Percentiles rank a stretch among this genome's conserved stretches.
phyloP scores from a whole-genome alignment of 2,329 filamentous ascomycete genomes.

The Aureobasidium mangrovei region DNA sequence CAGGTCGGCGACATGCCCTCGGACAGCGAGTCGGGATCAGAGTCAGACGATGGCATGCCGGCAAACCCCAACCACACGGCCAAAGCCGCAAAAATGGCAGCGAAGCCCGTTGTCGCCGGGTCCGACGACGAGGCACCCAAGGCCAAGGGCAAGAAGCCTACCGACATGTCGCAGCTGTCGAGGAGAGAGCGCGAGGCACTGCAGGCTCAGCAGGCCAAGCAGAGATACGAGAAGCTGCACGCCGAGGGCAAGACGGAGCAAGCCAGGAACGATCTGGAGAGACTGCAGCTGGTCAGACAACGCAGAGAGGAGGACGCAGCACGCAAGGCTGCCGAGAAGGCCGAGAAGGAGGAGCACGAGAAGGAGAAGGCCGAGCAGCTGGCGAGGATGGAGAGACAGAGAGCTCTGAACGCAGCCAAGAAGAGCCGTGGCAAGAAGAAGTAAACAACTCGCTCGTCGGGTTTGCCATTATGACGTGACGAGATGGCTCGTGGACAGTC shows the following conservation, averaged over 20 bases:
- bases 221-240: constrained; percentile 84
- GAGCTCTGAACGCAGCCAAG: constrained; percentile 30
- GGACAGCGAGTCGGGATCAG: constrained; percentile 51
- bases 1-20: constrained; percentile 81
- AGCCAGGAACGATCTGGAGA: constrained; percentile 78
- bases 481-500: neutral
- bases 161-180: constrained; percentile 47
- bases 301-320: constrained; percentile 76
- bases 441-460: neutral
- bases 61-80: constrained; percentile 82
- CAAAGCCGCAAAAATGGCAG: constrained; percentile 60
- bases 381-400: constrained; percentile 40
- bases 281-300: constrained; percentile 73
- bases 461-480: constrained; percentile 3
- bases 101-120: constrained; percentile 47
- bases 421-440: constrained; percentile 38
- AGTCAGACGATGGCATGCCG: constrained; percentile 58
- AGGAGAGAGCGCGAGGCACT: constrained; percentile 67
- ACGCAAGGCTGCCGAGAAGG: constrained; percentile 61
- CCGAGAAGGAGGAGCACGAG: constrained; percentile 47
- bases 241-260: constrained; percentile 95
- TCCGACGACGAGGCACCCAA: constrained; percentile 37
- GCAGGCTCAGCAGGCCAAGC: constrained; percentile 79
- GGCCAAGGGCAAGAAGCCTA: constrained; percentile 42
- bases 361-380: constrained; percentile 45